Evolutionary conservation across 1,139 yeast genomes (phyloP).

Genomic region (Hyphopichia fennica): DNA sequence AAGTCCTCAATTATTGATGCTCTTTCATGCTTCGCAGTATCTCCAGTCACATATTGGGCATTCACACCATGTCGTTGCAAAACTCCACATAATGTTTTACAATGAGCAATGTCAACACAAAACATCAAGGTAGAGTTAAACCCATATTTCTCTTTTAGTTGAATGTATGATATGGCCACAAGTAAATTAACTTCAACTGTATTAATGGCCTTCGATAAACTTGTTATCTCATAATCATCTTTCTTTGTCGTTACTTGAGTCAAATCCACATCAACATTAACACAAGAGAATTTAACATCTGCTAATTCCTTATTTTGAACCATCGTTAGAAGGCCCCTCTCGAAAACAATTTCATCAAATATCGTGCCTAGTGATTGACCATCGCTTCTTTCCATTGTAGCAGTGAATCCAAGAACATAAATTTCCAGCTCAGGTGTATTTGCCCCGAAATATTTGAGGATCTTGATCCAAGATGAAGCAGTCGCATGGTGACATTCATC

Average conservation of each 20-base stretch:
- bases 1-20: conserved; percentile 57
- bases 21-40: conserved; percentile 56
- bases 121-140: conserved; percentile 72
- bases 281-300: conserved; percentile 65
- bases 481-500: conserved; percentile 97
- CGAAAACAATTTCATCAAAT: conserved; percentile 76
- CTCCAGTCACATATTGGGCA: conserved; percentile 75
- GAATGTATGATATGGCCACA: conserved; percentile 58
- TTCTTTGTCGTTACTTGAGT: conserved; percentile 25
- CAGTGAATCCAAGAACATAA: conserved; percentile 81
- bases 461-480: conserved; percentile 62
- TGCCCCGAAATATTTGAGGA: conserved; percentile 62
- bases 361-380: conserved; percentile 55
- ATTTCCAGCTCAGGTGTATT: conserved; percentile 38
- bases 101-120: conserved; percentile 74
- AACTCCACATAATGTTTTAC: conserved; percentile 51
- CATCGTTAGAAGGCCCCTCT: conserved; percentile 67
- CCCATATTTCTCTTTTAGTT: conserved; percentile 31
- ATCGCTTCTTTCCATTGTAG: conserved; percentile 74
- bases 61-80: conserved; percentile 62
- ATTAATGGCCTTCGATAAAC: conserved; percentile 58
- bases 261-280: conserved; percentile 44
- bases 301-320: conserved; percentile 67
- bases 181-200: conserved; percentile 52
- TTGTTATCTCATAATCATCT: conserved; percentile 56